Base-by-base conservation (phyloP, 1,139 yeast species). In the Meyerozyma smithsonii region DNA sequence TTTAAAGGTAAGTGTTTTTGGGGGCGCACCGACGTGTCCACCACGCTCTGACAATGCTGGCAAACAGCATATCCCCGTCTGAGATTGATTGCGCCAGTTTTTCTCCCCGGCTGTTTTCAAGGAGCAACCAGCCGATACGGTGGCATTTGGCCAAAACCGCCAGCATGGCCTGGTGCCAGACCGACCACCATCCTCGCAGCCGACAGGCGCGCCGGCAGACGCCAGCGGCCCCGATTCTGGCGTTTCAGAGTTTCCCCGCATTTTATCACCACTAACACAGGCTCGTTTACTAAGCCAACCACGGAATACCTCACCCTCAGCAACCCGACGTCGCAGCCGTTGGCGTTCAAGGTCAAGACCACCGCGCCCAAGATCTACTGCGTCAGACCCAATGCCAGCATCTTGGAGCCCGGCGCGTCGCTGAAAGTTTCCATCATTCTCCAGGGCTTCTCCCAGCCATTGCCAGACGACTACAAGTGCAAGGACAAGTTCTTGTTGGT, bases 291-390 rank as follows among this genome's bases (percentile, higher is more conserved):
- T 54, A 73, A 78, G 52, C 81, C 84, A 51, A 75, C 84, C 37
- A 82, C 94, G 17, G 84, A 82, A 58, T 70, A 75, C 48, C 77
- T 88, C 56, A 69, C 75, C 39, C 78, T 90, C 54, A 70, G 77
- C 44, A 92, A 92, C 67, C 75, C 78, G 42, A 65, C 87, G 18
- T 60, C 66, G 24, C 67, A 79, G 32, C 74, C 84, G 37, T 66
- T 78, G 55, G 96, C 96, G 24, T 92, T 88, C 73, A 94, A 94
- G 70, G 97, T 94, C 57, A 94, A 92, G 67, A 92, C 99, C 37
- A 92, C 99, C 8, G 97, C 97, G 11, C 99, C 99, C 44, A 90
- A 87, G 62, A 74, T 88, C 61, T 87, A 90, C 70, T 87, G 96
- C 63, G 97, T 92, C 41, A 83, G 96, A 65, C 98, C 98, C 44